These are phyloP conservation scores for Cystobasidium tubakii DNA, from an alignment of 768 basidiomycete species.

Conservation along the genomic window DNA sequence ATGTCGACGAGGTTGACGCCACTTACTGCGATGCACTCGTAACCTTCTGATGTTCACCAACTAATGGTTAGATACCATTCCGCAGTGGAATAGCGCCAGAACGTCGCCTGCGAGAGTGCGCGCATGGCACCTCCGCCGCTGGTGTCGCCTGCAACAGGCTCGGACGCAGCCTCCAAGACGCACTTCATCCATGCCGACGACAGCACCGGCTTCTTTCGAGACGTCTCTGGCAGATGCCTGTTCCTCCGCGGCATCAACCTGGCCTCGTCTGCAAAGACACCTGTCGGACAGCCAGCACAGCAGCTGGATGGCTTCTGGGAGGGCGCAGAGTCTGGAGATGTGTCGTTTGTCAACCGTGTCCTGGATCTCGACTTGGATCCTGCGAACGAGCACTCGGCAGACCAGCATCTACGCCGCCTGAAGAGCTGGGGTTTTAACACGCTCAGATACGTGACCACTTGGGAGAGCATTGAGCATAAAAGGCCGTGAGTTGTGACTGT, in stretches of 20 bases:
- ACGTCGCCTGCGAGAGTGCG: not conserved
- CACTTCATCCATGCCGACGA: constrained; percentile 42
- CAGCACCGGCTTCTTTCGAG: constrained; percentile 43
- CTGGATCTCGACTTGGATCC: constrained; percentile 68
- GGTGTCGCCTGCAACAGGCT: constrained; percentile 31
- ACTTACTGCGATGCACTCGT: no score
- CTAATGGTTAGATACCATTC: no score
- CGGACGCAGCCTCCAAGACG: not conserved
- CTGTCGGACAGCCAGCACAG: constrained; percentile 64
- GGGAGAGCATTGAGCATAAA: constrained; percentile 88
- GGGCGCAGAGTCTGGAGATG: constrained; percentile 61
- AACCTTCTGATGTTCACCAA: no score
- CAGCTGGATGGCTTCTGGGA: constrained; percentile 75
- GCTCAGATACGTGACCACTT: constrained; percentile 73
- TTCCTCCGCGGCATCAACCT: constrained; percentile 92
- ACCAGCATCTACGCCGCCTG: constrained; percentile 77
- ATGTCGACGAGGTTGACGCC: no score
- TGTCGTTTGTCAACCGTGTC: constrained; percentile 69
- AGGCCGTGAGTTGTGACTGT: constrained; percentile 74
- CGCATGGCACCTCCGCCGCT: constrained; percentile 17
- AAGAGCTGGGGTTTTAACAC: constrained; percentile 90
- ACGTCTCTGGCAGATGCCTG: constrained; percentile 58
- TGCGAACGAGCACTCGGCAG: constrained; percentile 55
- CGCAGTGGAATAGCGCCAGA: no score
- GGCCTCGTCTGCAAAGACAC: constrained; percentile 79